Percentiles rank a stretch among this genome's conserved stretches.
These are phyloP conservation scores for Wickerhamomyces sp. DNA, from an alignment of 1,139 yeast species.

Conservation along the genomic window DNA sequence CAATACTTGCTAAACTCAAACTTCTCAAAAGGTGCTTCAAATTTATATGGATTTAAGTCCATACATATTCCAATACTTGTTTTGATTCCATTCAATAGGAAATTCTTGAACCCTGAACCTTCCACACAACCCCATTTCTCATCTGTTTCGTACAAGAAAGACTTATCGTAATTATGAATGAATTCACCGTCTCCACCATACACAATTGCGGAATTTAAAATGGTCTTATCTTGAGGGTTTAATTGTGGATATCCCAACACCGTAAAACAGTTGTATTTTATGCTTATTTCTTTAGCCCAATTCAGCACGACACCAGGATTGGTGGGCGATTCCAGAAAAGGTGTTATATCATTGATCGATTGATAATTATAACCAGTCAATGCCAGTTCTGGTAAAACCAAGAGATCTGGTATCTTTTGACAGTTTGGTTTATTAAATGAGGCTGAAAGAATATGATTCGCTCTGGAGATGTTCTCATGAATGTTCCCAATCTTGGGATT, in stretches of 20 bases:
- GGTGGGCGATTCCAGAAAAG: constrained; percentile 46
- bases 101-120: constrained; percentile 42
- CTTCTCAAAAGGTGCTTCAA: constrained; percentile 68
- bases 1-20: constrained; percentile 69
- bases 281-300: constrained; percentile 56
- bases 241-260: constrained; percentile 80
- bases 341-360: constrained; percentile 46
- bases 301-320: constrained; percentile 41
- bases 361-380: constrained; percentile 79
- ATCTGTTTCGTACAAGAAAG: constrained; percentile 76
- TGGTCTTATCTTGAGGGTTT: constrained; percentile 23
- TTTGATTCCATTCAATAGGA: constrained; percentile 25
- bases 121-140: constrained; percentile 77
- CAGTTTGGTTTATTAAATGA: constrained; percentile 8
- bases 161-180: constrained; percentile 68
- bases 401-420: constrained; percentile 39
- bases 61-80: constrained; percentile 85
- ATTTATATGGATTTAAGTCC: constrained; percentile 88
- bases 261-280: constrained; percentile 55
- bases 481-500: constrained; percentile 62
- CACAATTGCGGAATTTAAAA: constrained; percentile 72
- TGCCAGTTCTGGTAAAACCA: constrained; percentile 81
- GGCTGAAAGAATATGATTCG: constrained; percentile 35
- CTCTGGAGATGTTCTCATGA: constrained; percentile 47
- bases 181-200: constrained; percentile 54